Evolutionary conservation across 2,329 filamentous ascomycete genomes (phyloP).

Genomic region (Exophiala sp.): DNA sequence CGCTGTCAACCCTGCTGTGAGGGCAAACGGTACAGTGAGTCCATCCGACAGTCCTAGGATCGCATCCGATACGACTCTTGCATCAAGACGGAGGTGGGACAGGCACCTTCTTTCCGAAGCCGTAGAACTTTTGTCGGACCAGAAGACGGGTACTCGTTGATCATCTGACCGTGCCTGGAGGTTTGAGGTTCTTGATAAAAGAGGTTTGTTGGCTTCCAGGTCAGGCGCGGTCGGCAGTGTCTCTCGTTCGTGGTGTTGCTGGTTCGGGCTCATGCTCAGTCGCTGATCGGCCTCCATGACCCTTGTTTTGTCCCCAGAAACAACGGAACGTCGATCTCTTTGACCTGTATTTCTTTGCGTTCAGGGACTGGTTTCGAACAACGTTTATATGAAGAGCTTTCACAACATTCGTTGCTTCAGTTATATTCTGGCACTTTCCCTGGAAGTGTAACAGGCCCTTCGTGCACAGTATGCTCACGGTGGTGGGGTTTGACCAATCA

Average conservation of each 20-base stretch:
- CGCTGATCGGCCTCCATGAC: neutral
- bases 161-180: constrained; percentile 5
- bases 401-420: no score
- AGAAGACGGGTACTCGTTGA: neutral
- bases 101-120: constrained; percentile 6
- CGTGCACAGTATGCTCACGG: no score
- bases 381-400: no score
- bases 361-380: no score
- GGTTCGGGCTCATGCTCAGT: neutral
- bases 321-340: no score
- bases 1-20: constrained; percentile 65
- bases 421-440: no score
- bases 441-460: no score
- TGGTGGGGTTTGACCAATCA: no score
- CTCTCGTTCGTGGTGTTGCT: constrained; percentile 4
- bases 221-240: constrained; percentile 21
- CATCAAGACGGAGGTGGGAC: constrained; percentile 14
- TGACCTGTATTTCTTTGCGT: no score
- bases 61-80: constrained; percentile 46
- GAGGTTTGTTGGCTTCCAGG: constrained; percentile 18
- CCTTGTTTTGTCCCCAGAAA: no score
- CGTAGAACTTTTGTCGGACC: constrained; percentile 13
- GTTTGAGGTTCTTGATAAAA: constrained; percentile 19
- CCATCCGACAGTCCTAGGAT: constrained; percentile 77
- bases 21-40: constrained; percentile 73